Evolutionary conservation across 768 basidiomycete species (phyloP).

Genomic region (Suillus subalutaceus): DNA sequence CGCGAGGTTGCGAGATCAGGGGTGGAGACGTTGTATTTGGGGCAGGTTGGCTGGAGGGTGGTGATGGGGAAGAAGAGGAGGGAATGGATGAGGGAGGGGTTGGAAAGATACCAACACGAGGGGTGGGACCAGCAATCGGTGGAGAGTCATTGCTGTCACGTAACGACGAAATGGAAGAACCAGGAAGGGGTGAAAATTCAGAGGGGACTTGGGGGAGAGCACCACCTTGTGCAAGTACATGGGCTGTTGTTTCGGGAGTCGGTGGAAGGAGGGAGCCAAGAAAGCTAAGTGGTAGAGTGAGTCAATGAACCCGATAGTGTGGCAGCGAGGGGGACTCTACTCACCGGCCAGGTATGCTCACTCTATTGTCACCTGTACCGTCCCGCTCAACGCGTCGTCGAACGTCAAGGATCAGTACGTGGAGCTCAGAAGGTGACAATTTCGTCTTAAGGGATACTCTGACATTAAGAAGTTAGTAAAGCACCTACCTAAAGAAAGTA

Average conservation of each 20-base stretch:
- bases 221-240: slow-evolving; percentile 71
- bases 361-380: slow-evolving; percentile 36
- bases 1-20: not conserved
- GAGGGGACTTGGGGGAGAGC: slow-evolving; percentile 19
- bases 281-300: slow-evolving; percentile 41
- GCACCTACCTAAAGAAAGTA: slow-evolving; percentile 16
- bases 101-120: slow-evolving; percentile 20
- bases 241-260: slow-evolving; percentile 68
- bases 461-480: slow-evolving; percentile 8
- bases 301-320: not conserved
- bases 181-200: not conserved
- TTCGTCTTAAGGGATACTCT: slow-evolving; percentile 87
- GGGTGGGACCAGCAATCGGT: slow-evolving; percentile 17
- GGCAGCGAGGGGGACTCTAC: not conserved
- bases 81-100: slow-evolving; percentile 24
- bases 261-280: slow-evolving; percentile 74
- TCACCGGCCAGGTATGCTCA: slow-evolving; percentile 1
- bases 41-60: slow-evolving; percentile 30
- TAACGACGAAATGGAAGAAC: not conserved
- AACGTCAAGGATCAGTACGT: slow-evolving; percentile 70
- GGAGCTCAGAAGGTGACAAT: slow-evolving; percentile 69
- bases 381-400: slow-evolving; percentile 78
- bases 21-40: not conserved
- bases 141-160: slow-evolving; percentile 7
- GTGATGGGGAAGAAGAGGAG: slow-evolving; percentile 33